Conservation (phyloP, 2,329 filamentous ascomycete species). For the Curvularia spicifera region DNA sequence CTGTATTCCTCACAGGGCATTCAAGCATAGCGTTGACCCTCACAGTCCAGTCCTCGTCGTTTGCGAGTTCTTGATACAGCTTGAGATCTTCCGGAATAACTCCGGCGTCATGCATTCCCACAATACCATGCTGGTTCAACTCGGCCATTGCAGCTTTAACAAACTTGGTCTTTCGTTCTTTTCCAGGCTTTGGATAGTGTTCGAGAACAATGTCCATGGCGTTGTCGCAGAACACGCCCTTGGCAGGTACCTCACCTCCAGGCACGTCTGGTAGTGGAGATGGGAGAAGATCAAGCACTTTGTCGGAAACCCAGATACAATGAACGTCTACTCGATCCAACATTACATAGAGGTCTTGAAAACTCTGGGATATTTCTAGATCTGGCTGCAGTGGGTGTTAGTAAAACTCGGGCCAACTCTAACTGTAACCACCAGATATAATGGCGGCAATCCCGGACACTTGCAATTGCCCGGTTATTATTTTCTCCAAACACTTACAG, state of each 20-base stretch:
- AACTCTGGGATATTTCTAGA: conserved; percentile 59
- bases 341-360: conserved; percentile 69
- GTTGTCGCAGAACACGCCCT: conserved; percentile 76
- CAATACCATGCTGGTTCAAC: conserved; percentile 69
- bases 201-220: conserved; percentile 68
- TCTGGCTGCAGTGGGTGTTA: conserved; percentile 55
- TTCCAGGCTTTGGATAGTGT: conserved; percentile 64
- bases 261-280: conserved; percentile 57
- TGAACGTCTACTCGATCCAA: conserved; percentile 73
- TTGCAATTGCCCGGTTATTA: not conserved
- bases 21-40: conserved; percentile 73
- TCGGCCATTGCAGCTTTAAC: conserved; percentile 66
- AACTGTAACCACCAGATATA: no score
- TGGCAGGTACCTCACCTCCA: conserved; percentile 70
- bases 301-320: conserved; percentile 71
- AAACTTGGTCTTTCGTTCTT: conserved; percentile 60
- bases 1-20: conserved; percentile 68
- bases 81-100: conserved; percentile 62
- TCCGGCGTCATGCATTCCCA: conserved; percentile 73
- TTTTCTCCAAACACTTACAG: conserved; percentile 54
- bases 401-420: not conserved
- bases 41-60: conserved; percentile 62
- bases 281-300: conserved; percentile 67
- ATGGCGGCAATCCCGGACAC: not conserved
- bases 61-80: conserved; percentile 62